Evolutionary conservation across 345 rosid genomes (phyloP), one percentile per base, ranked within the genome.

Genomic region (Euphorbia tirucalli): DNA sequence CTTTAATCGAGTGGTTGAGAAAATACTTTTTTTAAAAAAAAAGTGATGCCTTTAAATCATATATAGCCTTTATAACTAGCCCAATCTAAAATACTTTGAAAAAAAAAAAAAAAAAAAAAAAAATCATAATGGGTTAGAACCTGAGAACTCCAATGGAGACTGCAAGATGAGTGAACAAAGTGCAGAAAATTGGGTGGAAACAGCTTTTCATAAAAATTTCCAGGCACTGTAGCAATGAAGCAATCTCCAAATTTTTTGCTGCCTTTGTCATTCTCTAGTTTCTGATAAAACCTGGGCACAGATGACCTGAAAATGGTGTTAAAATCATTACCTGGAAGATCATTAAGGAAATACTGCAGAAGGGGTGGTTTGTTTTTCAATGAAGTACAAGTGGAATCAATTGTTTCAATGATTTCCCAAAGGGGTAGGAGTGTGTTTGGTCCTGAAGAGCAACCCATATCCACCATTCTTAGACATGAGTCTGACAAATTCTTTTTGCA

Each of bases 281-380:
- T 25, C 37, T 22, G 5, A 10, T 16, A 18, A 32, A 59, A 30
- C 2, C 31, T 18, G 21, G 49, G 19, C 24, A 49, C 22, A 7
- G 32, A 27, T 2, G 80, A 72, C 71, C 60, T 70, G 70, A 79
- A 82, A 35, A 79, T 25, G 21, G 81, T 55, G 71, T 83, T 85
- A 78, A 87, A 83, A 35, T 83, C 91, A 63, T 83, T 85, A 50
- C 19, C 67, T 16, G 83, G 79, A 30, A 85, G 87, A 77, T 87
- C 88, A 35, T 83, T 83, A 7, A 87, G 19, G 39, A 35, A 35
- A 35, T 35, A 35, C 39, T 35, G 39, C 39, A 35, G 39, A 35
- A 7, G 7, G 3, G 39, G 39, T 7, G 39, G 39, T 7, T 35
- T 35, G 4, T 35, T 35, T 3, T 35, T 35, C 39, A 35, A 35